A percentile compares a stretch with the other conserved stretches of the same genome.
phyloP scores from a whole-genome alignment of 805 yeast genomes.

The Barnettozyma populi region DNA sequence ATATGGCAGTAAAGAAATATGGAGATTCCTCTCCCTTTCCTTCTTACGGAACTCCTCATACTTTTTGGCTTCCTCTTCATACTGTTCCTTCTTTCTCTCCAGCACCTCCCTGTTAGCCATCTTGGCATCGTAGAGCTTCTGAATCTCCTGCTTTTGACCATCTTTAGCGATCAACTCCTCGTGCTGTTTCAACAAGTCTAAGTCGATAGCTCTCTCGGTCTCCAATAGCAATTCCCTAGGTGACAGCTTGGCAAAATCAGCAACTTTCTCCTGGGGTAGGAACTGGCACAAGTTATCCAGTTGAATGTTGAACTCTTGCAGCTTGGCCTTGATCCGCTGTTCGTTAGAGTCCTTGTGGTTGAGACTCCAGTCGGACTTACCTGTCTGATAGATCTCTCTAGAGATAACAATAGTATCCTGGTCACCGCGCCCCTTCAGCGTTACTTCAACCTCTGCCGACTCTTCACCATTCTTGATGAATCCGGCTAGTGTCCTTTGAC shows the following conservation, averaged over 20 bases:
- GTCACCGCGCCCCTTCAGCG: constrained; percentile 30
- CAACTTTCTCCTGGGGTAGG: constrained; percentile 91
- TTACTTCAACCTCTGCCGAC: constrained; percentile 30
- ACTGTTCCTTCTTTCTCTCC: constrained; percentile 30
- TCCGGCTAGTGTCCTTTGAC: constrained; percentile 50
- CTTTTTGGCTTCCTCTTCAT: constrained; percentile 44
- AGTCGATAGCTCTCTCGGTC: constrained; percentile 76
- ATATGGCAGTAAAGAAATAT: constrained; percentile 43
- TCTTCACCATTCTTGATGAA: constrained; percentile 67
- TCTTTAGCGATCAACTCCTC: constrained; percentile 50
- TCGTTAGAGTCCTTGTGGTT: constrained; percentile 40
- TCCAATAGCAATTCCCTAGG: constrained; percentile 71
- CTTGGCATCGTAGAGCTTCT: constrained; percentile 33
- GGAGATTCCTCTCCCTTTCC: constrained; percentile 39
- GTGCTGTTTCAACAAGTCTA: constrained; percentile 53
- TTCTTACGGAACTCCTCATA: constrained; percentile 43
- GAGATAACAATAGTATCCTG: constrained; percentile 36
- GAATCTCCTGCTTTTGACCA: constrained; percentile 30
- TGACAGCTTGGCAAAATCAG: constrained; percentile 78
- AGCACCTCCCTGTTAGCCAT: constrained; percentile 28
- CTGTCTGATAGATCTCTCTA: constrained; percentile 29
- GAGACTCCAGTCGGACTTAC: constrained; percentile 48
- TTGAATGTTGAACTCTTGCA: constrained; percentile 63
- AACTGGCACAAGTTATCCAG: constrained; percentile 91
- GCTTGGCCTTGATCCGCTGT: constrained; percentile 36